Evolutionary conservation across 495 filamentous ascomycete species (phyloP).

Genomic region (Penicillium lividum): DNA sequence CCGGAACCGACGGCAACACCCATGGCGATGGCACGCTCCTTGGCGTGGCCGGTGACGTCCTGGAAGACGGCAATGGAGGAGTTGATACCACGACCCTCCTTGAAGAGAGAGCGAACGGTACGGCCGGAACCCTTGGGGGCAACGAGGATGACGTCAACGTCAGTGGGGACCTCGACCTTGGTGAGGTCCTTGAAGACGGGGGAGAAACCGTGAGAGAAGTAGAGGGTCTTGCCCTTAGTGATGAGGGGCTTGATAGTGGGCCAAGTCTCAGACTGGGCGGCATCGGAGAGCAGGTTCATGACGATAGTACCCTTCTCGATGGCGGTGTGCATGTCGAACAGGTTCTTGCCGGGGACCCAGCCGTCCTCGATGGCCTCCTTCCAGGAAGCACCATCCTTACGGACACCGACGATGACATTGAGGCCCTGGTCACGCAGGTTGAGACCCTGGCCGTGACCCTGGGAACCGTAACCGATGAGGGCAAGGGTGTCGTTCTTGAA

Average conservation of each 20-base stretch:
- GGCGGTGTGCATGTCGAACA: constrained; percentile 96
- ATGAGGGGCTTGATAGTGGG: constrained; percentile 95
- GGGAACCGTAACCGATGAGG: constrained; percentile 98
- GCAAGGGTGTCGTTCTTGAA: constrained; percentile 99
- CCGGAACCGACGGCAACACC: constrained; percentile 94
- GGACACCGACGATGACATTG: constrained; percentile 97
- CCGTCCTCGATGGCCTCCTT: constrained; percentile 95
- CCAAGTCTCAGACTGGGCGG: constrained; percentile 98
- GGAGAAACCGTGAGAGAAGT: constrained; percentile 99
- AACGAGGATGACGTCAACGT: constrained; percentile 98
- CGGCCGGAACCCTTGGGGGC: constrained; percentile 98
- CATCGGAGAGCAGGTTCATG: constrained; percentile 98
- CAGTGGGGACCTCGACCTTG: constrained; percentile 92
- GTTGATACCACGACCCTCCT: constrained; percentile 98
- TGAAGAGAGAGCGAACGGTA: constrained; percentile 96
- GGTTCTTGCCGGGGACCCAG: constrained; percentile 97
- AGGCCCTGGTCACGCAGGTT: constrained; percentile 99
- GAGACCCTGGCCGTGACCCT: constrained; percentile 97
- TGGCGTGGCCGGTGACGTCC: constrained; percentile 95
- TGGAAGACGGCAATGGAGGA: constrained; percentile 98
- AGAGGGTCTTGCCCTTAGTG: constrained; percentile 99
- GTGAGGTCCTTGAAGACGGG: constrained; percentile 99
- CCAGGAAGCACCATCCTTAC: constrained; percentile 97
- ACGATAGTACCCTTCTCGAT: constrained; percentile 90
- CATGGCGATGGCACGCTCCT: constrained; percentile 97